phyloP scores from a whole-genome alignment of 352 stramenopile genomes.

The Globisporangium spiculum region DNA sequence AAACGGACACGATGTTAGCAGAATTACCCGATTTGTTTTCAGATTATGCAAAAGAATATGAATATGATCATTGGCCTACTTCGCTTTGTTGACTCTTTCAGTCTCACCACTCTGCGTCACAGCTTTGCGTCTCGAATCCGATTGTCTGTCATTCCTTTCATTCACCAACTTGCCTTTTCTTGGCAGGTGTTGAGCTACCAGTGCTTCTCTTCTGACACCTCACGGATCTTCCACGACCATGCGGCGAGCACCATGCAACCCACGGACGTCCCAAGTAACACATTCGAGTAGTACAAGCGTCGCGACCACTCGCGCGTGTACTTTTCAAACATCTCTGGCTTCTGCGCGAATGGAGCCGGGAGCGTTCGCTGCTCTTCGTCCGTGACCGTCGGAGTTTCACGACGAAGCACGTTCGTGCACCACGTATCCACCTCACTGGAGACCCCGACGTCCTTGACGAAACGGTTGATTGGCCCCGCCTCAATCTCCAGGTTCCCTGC shows the following conservation, averaged over 20 bases:
- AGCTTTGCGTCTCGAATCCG: background rate
- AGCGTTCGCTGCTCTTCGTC: background rate
- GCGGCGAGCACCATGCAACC: background rate
- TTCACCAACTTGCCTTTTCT: background rate
- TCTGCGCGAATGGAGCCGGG: background rate
- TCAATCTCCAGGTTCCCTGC: background rate
- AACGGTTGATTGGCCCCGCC: background rate
- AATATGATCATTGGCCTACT: background rate
- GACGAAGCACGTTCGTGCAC: background rate
- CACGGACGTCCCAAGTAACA: background rate
- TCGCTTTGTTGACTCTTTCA: background rate
- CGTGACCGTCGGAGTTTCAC: background rate
- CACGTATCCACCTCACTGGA: background rate
- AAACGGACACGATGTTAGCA: background rate
- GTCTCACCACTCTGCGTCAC: background rate
- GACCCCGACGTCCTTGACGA: slow-evolving; percentile 1
- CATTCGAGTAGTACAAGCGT: slow-evolving; percentile 1
- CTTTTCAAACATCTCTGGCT: background rate
- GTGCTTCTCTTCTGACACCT: background rate
- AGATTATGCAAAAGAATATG: background rate
- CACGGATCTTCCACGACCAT: background rate
- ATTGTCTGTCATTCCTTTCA: background rate
- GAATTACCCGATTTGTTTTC: background rate
- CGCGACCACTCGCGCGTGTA: slow-evolving; percentile 3
- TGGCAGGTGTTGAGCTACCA: background rate